Evolutionary conservation across 2,329 filamentous ascomycete species (phyloP), one percentile per base, ranked within the genome.

Genomic region (Lasiodiplodia gonubiensis): DNA sequence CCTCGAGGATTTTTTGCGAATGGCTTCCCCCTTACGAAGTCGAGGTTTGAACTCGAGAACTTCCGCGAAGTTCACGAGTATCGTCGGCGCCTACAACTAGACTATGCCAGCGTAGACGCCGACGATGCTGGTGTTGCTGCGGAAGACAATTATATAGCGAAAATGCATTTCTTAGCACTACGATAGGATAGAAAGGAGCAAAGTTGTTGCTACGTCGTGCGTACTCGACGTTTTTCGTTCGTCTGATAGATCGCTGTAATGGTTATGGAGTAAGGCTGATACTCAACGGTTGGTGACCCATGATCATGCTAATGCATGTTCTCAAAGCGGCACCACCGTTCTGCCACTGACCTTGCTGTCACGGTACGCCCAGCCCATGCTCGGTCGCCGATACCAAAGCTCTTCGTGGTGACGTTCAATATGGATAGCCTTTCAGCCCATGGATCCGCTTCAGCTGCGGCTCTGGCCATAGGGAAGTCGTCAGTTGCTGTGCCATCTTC

Each of bases 401-500:
- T 74, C 48, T 73, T 82, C 27, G 80, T 80, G 4, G 82, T 82
- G 48, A 82, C 77, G 67, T 84, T 84, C 63, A 84, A 70, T 37
- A 85, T 83, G 2, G 81, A 78, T 3, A 84, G 75, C 51, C 82
- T 73, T 70, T 82, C 78, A 27, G 82, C 79, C 83, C 83, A 85
- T 1, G 77, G 74, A 70, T 79, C 63, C 11, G 68, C 68, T 14
- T 72, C 69, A 25, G 10, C 12, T 18, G n/a, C 30, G 23, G 18
- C 16, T n/a, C 42, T 27, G 46, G 27, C 27, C 30, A 63, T 51
- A 12, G 1, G 18, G 12, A 8, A 70, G 6, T 76, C 72, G 18
- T 72, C 73, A 70, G 71, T 72, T 10, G 71, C 71, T 4, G 65
- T 70, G 66, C 84, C 89, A 11, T 89, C 92, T 75, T 90, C 86